These are phyloP conservation scores for Brassica hybrid DNA, from an alignment of 441 rosid species.

Conservation along the genomic window DNA sequence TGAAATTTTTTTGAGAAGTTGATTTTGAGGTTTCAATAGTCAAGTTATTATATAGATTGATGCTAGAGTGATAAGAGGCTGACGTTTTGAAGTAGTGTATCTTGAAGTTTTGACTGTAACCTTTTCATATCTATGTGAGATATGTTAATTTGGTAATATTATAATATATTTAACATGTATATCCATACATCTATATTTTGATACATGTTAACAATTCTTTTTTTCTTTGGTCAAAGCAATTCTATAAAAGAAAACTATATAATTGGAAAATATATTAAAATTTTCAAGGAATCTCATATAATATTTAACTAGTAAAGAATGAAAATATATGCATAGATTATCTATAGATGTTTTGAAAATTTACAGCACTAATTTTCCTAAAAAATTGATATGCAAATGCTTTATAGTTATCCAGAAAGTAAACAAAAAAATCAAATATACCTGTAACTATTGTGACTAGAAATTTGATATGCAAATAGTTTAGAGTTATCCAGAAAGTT, in stretches of 20 bases:
- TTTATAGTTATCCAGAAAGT: not conserved
- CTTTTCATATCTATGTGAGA: not conserved
- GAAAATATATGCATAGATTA: not conserved
- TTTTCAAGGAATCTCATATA: not conserved
- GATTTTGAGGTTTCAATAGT: constrained; percentile 9
- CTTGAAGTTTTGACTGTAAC: not conserved
- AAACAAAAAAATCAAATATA: not conserved
- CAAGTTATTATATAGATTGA: constrained; percentile 12
- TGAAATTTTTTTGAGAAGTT: not conserved
- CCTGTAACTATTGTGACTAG: too few species aligned
- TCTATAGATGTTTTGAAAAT: not conserved
- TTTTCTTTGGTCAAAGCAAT: not conserved
- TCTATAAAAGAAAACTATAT: not conserved
- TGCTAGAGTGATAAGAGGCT: not conserved
- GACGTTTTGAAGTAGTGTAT: not conserved
- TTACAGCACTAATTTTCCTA: too few species aligned
- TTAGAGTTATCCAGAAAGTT: not conserved
- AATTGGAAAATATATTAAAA: not conserved
- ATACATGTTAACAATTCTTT: not conserved
- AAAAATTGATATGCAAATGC: not conserved
- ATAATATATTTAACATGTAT: too few species aligned
- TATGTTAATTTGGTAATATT: too few species aligned
- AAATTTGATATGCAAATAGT: too few species aligned
- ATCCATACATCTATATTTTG: not conserved
- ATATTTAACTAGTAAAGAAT: too few species aligned